These are phyloP conservation scores for Leptodermis oblonga DNA, from an alignment of 257 asterid species.

Conservation along the genomic window DNA sequence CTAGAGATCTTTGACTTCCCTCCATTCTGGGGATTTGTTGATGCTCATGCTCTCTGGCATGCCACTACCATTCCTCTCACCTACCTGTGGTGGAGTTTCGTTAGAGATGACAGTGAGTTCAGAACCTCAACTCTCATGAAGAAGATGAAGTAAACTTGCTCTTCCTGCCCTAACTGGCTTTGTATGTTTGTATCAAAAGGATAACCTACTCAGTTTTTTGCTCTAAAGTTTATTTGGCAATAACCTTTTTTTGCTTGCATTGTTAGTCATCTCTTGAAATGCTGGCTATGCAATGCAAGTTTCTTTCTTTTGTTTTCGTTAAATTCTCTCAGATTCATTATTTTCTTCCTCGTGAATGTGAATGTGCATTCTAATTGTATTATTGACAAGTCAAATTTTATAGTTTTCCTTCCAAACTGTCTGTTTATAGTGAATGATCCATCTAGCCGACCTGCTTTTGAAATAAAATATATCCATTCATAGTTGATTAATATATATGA, in stretches of 20 bases:
- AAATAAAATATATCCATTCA: neutral
- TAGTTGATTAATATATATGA: too few relatives aligned
- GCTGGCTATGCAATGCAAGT: slow-evolving; percentile 41
- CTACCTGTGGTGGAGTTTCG: slow-evolving; percentile 82
- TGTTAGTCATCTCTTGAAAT: slow-evolving; percentile 24
- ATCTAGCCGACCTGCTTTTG: neutral
- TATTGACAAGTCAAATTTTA: neutral
- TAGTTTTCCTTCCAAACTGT: neutral
- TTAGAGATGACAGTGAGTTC: slow-evolving; percentile 64
- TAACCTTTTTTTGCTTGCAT: slow-evolving; percentile 37
- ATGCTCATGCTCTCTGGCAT: slow-evolving; percentile 83
- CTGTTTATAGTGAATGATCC: neutral
- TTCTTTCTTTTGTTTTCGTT: slow-evolving; percentile 29
- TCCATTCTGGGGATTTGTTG: slow-evolving; percentile 59
- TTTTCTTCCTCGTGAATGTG: slow-evolving; percentile 9
- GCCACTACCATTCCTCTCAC: slow-evolving; percentile 74
- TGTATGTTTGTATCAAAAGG: slow-evolving; percentile 8
- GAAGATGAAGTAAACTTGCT: slow-evolving; percentile 47
- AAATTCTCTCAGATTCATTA: slow-evolving; percentile 20
- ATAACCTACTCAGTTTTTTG: slow-evolving; percentile 15
- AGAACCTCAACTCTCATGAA: slow-evolving; percentile 54
- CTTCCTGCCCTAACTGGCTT: neutral
- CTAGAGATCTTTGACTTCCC: slow-evolving; percentile 81
- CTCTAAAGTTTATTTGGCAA: slow-evolving; percentile 17
- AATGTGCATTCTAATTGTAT: slow-evolving; percentile 3